phyloP scores from a whole-genome alignment of 805 yeast species.

The Candida krabiensis region DNA sequence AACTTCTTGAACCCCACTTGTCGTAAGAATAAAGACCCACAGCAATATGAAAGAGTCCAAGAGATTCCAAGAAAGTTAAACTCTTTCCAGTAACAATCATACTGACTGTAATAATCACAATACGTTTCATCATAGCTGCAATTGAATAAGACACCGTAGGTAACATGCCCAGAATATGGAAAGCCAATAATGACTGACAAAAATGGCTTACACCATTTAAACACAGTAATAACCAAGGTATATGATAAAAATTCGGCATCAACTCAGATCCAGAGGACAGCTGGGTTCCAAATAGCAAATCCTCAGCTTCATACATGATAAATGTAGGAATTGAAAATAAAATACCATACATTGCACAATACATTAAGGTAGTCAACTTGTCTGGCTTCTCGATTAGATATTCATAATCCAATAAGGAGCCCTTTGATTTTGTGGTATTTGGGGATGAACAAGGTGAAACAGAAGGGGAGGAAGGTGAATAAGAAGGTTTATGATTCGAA shows the following conservation, averaged over 20 bases:
- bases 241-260: constrained; percentile 24
- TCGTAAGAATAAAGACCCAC: constrained; percentile 64
- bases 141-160: constrained; percentile 86
- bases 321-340: constrained; percentile 73
- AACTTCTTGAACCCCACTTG: constrained; percentile 45
- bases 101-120: constrained; percentile 78
- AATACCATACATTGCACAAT: constrained; percentile 75
- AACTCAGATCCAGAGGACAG: constrained; percentile 6
- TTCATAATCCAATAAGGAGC: constrained; percentile 6
- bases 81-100: constrained; percentile 59
- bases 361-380: constrained; percentile 75
- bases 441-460: background rate
- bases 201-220: constrained; percentile 78
- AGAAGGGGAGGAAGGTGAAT: background rate
- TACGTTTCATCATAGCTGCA: constrained; percentile 84
- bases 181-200: constrained; percentile 75
- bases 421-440: constrained; percentile 4
- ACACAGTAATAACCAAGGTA: constrained; percentile 51
- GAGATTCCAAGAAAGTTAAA: constrained; percentile 44
- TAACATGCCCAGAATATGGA: constrained; percentile 74
- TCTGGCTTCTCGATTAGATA: constrained; percentile 53
- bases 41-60: constrained; percentile 53
- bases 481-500: background rate
- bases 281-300: constrained; percentile 13
- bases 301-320: constrained; percentile 57